Conservation (phyloP, 2,329 filamentous ascomycete genomes). For the Penicillium sp. region DNA sequence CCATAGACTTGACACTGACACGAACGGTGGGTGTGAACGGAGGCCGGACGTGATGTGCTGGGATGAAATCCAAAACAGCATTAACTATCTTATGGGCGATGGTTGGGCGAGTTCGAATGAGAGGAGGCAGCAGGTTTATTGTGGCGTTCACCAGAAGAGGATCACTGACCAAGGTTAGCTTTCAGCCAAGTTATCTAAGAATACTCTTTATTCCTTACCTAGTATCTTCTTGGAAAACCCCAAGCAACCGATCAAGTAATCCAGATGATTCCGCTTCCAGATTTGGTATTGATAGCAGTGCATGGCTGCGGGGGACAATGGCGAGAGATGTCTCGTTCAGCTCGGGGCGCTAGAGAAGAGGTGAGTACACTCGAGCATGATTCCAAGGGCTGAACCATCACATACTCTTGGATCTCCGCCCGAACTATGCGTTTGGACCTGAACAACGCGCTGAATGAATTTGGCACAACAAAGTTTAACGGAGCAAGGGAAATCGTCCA, state of each 20-base stretch:
- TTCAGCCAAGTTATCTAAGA: not conserved
- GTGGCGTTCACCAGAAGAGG: slow-evolving; percentile 87
- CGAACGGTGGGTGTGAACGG: slow-evolving; percentile 76
- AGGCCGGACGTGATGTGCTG: slow-evolving; percentile 74
- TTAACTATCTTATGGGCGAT: slow-evolving; percentile 84
- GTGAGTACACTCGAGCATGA: slow-evolving; percentile 13
- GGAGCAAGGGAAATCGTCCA: slow-evolving; percentile 76
- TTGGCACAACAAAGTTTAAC: slow-evolving; percentile 95
- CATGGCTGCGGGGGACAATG: slow-evolving; percentile 80
- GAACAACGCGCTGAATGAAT: slow-evolving; percentile 89
- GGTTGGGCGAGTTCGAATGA: slow-evolving; percentile 78
- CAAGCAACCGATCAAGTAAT: slow-evolving; percentile 82
- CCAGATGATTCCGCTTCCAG: slow-evolving; percentile 93
- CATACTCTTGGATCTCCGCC: slow-evolving; percentile 80
- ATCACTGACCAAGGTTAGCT: slow-evolving; percentile 60
- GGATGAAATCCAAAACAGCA: slow-evolving; percentile 87
- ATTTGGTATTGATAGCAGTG: slow-evolving; percentile 73
- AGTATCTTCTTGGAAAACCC: slow-evolving; percentile 80
- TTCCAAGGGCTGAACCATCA: slow-evolving; percentile 16
- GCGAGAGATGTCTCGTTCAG: slow-evolving; percentile 83
- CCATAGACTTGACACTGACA: slow-evolving; percentile 88
- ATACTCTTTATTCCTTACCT: slow-evolving; percentile 55
- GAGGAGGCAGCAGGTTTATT: slow-evolving; percentile 79
- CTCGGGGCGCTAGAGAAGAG: slow-evolving; percentile 60
- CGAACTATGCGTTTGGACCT: slow-evolving; percentile 84